Evolutionary conservation across 306 rosid genomes (phyloP), one percentile per base, ranked within the genome.

Genomic region (Begonia masoniana): DNA sequence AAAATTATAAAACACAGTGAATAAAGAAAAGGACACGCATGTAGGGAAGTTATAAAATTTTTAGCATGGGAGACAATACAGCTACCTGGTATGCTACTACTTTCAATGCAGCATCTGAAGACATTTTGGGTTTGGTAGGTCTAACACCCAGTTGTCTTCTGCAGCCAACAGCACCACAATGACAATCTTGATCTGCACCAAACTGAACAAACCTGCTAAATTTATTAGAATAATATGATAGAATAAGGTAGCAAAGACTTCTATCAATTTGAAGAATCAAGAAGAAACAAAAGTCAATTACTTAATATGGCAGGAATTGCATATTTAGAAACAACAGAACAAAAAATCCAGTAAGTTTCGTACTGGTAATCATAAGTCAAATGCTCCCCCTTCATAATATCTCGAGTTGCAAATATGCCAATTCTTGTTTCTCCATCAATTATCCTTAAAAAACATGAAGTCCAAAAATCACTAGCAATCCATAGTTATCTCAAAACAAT

Each of bases 141-240:
- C 80, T 78, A 13, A 66, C 97, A 24, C 97, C 97, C 49, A 89
- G 70, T 78, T 85, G 80, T 66, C 77, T 73, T 69, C 94, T 78
- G 75, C 97, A 89, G 57, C 59, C 77, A 63, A 45, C 74, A 55
- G 97, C 91, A 56, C 97, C 95, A 41, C 97, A 89, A 68, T 85
- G 95, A 75, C 97, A 89, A 69, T 82, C 97, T 85, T 89, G 97
- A 73, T 89, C 97, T 75, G 97, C 95, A 68, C 97, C 97, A 76
- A 85, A 89, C 58, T 89, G 95, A 70, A 89, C 97, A 78, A 89
- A 85, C 95, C 97, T 85, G 88, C 85, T 54, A 62, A 26, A 61
- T 71, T 70, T 45, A 74, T 88, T 84, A 82, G 94, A 78, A 64
- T 65, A 62, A 51, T 61, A 58, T 53, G 31, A 49, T 42, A n/a